These are phyloP conservation scores for Hyparrhenia diplandra DNA, from an alignment of 176 grass and related monocot species.

Conservation along the genomic window DNA sequence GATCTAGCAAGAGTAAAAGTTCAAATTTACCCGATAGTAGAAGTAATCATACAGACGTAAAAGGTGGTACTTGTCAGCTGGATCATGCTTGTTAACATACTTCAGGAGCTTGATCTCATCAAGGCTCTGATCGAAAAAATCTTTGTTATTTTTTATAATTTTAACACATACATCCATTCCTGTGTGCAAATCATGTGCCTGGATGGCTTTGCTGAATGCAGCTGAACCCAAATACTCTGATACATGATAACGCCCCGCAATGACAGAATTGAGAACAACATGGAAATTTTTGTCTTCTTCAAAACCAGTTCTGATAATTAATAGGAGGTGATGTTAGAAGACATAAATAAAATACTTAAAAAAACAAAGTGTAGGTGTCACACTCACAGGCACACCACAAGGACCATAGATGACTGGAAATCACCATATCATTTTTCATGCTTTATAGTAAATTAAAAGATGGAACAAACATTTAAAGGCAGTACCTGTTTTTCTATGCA, in stretches of 20 bases:
- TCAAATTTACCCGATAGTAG: slow-evolving; percentile 81
- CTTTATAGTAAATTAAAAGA: slow-evolving; percentile 7
- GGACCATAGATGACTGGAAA: not conserved
- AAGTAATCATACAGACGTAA: slow-evolving; percentile 98
- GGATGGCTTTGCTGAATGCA: slow-evolving; percentile 99
- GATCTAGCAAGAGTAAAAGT: slow-evolving; percentile 12
- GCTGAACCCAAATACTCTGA: slow-evolving; percentile 97
- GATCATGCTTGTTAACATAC: slow-evolving; percentile 98
- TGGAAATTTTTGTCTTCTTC: slow-evolving; percentile 99
- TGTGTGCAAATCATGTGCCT: slow-evolving; percentile 97
- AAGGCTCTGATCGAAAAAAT: slow-evolving; percentile 99
- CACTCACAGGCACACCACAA: not conserved
- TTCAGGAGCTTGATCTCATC: slow-evolving; percentile 99
- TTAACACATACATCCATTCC: slow-evolving; percentile 99
- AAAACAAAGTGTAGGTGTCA: not conserved
- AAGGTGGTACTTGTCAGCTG: slow-evolving; percentile 88
- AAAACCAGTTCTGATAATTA: slow-evolving; percentile 83
- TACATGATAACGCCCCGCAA: slow-evolving; percentile 97
- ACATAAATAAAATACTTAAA: not conserved
- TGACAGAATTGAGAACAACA: slow-evolving; percentile 91
- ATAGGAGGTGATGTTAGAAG: slow-evolving; percentile 27
- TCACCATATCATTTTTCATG: not conserved
- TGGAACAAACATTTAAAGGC: not conserved
- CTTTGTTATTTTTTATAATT: slow-evolving; percentile 99
- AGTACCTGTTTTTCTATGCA: slow-evolving; percentile 94